phyloP scores from a whole-genome alignment of 495 filamentous ascomycete species.

The Monascus purpureus region DNA sequence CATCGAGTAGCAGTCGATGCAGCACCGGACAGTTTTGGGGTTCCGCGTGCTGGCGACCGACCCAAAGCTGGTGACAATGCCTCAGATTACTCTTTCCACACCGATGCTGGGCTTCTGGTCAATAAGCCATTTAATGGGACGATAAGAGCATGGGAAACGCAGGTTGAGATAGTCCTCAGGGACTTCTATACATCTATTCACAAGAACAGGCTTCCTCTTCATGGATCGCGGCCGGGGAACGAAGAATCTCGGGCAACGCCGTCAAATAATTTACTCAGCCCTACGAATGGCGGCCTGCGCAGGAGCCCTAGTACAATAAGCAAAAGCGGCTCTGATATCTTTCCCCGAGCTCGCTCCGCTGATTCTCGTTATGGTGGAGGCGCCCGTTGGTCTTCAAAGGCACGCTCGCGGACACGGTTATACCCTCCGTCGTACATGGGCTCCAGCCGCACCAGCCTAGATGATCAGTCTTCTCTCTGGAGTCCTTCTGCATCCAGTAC shows the following conservation, averaged over 20 bases:
- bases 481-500: slow-evolving; percentile 78
- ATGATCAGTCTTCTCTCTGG: slow-evolving; percentile 83
- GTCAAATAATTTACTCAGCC: slow-evolving; percentile 33
- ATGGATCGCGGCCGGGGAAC: slow-evolving; percentile 42
- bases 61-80: slow-evolving; percentile 9
- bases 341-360: slow-evolving; percentile 55
- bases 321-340: slow-evolving; percentile 69
- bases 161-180: slow-evolving; percentile 79
- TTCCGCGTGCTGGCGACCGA: slow-evolving; percentile 30
- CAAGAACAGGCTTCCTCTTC: slow-evolving; percentile 67
- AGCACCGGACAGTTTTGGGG: slow-evolving; percentile 51
- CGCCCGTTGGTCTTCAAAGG: slow-evolving; percentile 69
- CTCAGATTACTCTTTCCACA: no score
- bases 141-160: slow-evolving; percentile 71
- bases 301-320: slow-evolving; percentile 81
- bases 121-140: slow-evolving; percentile 65
- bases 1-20: slow-evolving; percentile 59
- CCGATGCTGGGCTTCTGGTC: slow-evolving; percentile 52
- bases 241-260: slow-evolving; percentile 23
- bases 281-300: slow-evolving; percentile 47
- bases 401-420: slow-evolving; percentile 65
- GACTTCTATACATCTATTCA: slow-evolving; percentile 87
- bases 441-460: slow-evolving; percentile 88
- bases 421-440: slow-evolving; percentile 67
- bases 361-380: slow-evolving; percentile 53